A percentile compares a stretch with the other conserved stretches of the same genome.
Conservation (phyloP, 257 asterid genomes). For the Scutellaria minor region DNA sequence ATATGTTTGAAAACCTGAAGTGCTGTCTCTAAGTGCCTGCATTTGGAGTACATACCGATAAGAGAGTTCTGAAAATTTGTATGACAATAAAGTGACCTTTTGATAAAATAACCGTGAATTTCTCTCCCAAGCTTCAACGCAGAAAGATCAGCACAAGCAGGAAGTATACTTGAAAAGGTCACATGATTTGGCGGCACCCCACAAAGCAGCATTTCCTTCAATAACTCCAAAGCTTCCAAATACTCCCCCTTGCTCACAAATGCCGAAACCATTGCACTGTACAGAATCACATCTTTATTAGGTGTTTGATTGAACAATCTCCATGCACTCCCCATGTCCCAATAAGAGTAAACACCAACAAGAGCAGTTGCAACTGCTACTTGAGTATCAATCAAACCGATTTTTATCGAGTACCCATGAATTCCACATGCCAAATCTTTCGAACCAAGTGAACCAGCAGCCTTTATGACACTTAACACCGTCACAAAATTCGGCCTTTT, state of each 20-base stretch:
- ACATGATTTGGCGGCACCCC: constrained; percentile 63
- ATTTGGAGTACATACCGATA: constrained; percentile 69
- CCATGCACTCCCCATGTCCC: constrained; percentile 54
- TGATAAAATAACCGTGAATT: constrained; percentile 68
- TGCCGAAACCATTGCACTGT: constrained; percentile 77
- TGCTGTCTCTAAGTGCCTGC: constrained; percentile 55
- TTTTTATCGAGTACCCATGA: constrained; percentile 62
- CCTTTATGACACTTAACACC: constrained; percentile 54
- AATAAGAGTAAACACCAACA: constrained; percentile 65
- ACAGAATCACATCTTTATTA: constrained; percentile 62
- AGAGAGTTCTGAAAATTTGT: constrained; percentile 57
- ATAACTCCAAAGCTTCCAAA: constrained; percentile 52
- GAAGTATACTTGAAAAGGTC: constrained; percentile 59
- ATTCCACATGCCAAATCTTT: constrained; percentile 42
- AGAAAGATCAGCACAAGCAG: constrained; percentile 70
- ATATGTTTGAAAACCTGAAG: constrained; percentile 50
- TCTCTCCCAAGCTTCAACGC: constrained; percentile 62
- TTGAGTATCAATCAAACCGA: constrained; percentile 57
- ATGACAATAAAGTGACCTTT: constrained; percentile 40
- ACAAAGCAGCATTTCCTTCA: constrained; percentile 53
- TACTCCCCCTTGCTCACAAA: constrained; percentile 54
- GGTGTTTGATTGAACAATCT: constrained; percentile 48
- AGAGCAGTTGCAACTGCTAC: constrained; percentile 66
- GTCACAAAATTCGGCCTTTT: constrained; percentile 67
- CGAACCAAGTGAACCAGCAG: constrained; percentile 45